Evolutionary conservation across 2,329 filamentous ascomycete species (phyloP).

Genomic region (Davidsoniella eucalypti): DNA sequence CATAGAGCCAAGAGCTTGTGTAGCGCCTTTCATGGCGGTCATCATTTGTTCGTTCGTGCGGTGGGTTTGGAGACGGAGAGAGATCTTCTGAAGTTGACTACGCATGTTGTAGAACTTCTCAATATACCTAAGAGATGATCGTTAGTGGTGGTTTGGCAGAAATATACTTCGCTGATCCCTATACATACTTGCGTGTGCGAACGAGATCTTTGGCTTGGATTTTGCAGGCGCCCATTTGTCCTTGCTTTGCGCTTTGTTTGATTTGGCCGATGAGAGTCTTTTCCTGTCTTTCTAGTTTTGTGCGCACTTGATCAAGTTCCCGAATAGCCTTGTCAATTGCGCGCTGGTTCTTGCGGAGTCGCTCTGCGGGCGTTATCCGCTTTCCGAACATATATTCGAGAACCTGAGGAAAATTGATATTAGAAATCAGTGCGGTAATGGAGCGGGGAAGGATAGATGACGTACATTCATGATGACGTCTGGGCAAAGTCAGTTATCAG

Average conservation of each 20-base stretch:
- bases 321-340: constrained; percentile 94
- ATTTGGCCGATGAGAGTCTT: constrained; percentile 93
- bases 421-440: not conserved
- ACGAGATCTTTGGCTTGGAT: constrained; percentile 97
- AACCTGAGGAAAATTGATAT: constrained; percentile 39
- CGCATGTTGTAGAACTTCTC: constrained; percentile 99
- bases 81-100: constrained; percentile 92
- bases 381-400: constrained; percentile 99
- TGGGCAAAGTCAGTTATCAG: not conserved
- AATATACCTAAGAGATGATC: constrained; percentile 49
- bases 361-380: constrained; percentile 92
- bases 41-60: constrained; percentile 99
- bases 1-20: constrained; percentile 85
- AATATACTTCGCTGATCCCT: not conserved
- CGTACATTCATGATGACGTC: constrained; percentile 38
- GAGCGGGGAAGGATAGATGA: not conserved
- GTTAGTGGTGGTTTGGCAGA: not conserved
- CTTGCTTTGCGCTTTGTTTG: constrained; percentile 96
- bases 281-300: constrained; percentile 96
- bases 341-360: constrained; percentile 83
- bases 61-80: constrained; percentile 89
- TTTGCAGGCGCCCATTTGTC: constrained; percentile 95
- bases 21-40: constrained; percentile 98
- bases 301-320: constrained; percentile 83
- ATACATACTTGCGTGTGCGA: constrained; percentile 56